Conservation (phyloP, 139 green algal species). For the Auxenochlorella protothecoides region DNA sequence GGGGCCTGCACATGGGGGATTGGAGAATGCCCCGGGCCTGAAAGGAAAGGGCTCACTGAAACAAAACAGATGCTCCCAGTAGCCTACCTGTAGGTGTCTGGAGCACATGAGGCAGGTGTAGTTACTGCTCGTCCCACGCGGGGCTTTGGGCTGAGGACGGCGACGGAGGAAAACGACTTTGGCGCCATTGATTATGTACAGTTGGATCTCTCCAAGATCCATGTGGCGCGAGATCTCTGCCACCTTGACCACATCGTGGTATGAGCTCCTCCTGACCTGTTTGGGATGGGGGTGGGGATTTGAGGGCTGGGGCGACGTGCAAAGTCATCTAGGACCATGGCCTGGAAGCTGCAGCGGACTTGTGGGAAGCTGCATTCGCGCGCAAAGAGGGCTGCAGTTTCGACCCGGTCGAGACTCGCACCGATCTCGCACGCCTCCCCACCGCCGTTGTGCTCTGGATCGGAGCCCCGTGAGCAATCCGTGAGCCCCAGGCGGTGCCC, state of each 20-base stretch:
- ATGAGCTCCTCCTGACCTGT: slow-evolving; percentile 57
- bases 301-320: no score
- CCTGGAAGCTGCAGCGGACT: no score
- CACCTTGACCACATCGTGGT: slow-evolving; percentile 76
- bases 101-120: slow-evolving; percentile 23
- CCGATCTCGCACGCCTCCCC: background rate
- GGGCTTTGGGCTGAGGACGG: slow-evolving; percentile 51
- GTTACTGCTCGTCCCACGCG: slow-evolving; percentile 27
- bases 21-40: no score
- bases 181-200: slow-evolving; percentile 74
- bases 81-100: slow-evolving; percentile 15
- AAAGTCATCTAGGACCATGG: no score
- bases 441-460: background rate
- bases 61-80: no score
- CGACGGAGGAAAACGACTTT: slow-evolving; percentile 69
- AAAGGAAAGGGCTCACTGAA: no score
- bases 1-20: no score
- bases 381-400: no score
- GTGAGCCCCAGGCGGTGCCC: background rate
- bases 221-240: slow-evolving; percentile 40
- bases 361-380: no score
- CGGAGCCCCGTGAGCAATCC: background rate
- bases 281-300: no score
- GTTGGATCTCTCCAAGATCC: slow-evolving; percentile 58
- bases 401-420: background rate